phyloP scores from a whole-genome alignment of 1,284 basidiomycete species.

The Ceratobasidium sp. region DNA sequence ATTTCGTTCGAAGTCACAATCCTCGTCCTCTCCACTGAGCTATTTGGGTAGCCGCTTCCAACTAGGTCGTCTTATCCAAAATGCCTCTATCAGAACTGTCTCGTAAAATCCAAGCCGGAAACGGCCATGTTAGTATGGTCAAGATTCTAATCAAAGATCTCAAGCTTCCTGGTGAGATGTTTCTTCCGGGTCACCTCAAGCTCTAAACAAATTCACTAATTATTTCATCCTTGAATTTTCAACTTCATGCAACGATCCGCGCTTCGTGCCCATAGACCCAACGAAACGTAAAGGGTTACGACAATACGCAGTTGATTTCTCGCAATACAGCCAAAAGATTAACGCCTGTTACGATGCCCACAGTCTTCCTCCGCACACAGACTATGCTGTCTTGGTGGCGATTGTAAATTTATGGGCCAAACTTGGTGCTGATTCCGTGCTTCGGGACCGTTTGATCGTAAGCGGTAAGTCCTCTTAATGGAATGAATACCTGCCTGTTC shows the following conservation, averaged over 20 bases:
- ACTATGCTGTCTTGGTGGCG: conserved; percentile 16
- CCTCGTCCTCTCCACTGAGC: too few relatives aligned
- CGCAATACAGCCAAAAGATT: conserved; percentile 18
- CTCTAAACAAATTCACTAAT: too few relatives aligned
- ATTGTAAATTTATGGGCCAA: conserved; percentile 43
- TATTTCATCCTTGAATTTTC: background rate
- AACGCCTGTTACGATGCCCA: conserved; percentile 39
- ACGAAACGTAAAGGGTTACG: conserved; percentile 36
- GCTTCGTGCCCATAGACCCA: conserved; percentile 9
- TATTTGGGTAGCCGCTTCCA: too few relatives aligned
- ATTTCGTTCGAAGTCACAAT: too few relatives aligned
- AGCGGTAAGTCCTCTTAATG: conserved; percentile 4
- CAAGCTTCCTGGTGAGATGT: conserved; percentile 30
- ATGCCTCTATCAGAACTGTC: conserved; percentile 35
- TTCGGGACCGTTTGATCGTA: conserved; percentile 29
- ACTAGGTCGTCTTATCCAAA: too few relatives aligned
- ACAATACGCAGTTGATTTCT: conserved; percentile 28
- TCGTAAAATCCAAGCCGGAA: conserved; percentile 8
- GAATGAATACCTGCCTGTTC: background rate
- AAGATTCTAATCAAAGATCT: conserved; percentile 28
- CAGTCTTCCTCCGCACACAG: conserved; percentile 17
- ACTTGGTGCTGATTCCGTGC: conserved; percentile 14
- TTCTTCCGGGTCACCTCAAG: too few relatives aligned
- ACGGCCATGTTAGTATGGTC: conserved; percentile 20
- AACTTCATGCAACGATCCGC: background rate